A percentile compares a stretch with the other conserved stretches of the same genome.
phyloP scores from a whole-genome alignment of 2,329 filamentous ascomycete genomes.

The Stagonosporopsis cucurbitacearum region DNA sequence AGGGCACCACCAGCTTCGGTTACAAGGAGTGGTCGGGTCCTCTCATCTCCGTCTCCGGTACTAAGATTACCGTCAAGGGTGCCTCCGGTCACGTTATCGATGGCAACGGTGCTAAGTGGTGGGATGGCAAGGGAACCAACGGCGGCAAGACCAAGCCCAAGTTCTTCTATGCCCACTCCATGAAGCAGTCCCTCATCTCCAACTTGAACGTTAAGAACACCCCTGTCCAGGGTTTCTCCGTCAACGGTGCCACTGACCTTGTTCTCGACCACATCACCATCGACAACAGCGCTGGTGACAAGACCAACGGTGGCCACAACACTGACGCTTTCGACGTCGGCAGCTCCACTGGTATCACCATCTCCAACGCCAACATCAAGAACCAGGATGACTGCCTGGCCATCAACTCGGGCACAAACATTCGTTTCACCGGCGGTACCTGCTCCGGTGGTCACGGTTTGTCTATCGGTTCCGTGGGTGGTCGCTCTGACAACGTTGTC shows the following conservation, averaged over 20 bases:
- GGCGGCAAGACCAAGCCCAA: conserved; percentile 55
- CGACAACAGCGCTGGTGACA: conserved; percentile 63
- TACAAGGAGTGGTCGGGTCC: conserved; percentile 71
- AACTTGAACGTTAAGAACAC: conserved; percentile 61
- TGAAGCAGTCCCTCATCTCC: conserved; percentile 59
- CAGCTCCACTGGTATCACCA: conserved; percentile 55
- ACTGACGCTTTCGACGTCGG: conserved; percentile 66
- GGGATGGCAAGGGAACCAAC: conserved; percentile 56
- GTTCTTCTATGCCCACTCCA: conserved; percentile 64
- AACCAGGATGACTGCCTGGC: conserved; percentile 68
- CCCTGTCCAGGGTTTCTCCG: conserved; percentile 61
- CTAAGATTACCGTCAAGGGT: conserved; percentile 65
- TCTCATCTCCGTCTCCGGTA: conserved; percentile 66
- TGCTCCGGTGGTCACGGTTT: conserved; percentile 64
- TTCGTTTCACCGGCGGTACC: conserved; percentile 48
- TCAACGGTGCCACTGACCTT: conserved; percentile 54
- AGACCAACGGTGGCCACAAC: conserved; percentile 52
- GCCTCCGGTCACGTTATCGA: conserved; percentile 62
- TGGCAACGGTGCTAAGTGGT: conserved; percentile 62
- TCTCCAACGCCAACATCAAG: conserved; percentile 59
- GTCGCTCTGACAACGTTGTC: conserved; percentile 62
- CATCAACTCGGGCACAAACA: conserved; percentile 61
- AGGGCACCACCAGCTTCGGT: conserved; percentile 70
- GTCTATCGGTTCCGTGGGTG: conserved; percentile 66
- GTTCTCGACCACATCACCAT: conserved; percentile 60